A percentile compares a stretch with the other conserved stretches of the same genome.
phyloP scores from a whole-genome alignment of 2,329 filamentous ascomycete genomes.

The Lecanoromycetidae sp. region DNA sequence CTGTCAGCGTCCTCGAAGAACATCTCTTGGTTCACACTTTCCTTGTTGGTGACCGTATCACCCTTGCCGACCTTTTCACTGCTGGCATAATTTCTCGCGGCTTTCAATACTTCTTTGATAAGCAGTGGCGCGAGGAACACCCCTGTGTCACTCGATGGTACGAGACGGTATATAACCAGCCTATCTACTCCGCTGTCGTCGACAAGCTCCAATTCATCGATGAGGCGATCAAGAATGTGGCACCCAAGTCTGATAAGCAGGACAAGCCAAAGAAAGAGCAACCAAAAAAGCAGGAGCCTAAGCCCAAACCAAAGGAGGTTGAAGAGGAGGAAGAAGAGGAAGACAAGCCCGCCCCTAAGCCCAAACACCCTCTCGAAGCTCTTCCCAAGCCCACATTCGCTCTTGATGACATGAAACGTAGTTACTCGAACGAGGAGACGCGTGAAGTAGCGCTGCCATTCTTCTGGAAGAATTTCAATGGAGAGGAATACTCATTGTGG shows the following conservation, averaged over 20 bases:
- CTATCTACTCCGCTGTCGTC: slow-evolving; percentile 72
- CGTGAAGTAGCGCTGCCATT: slow-evolving; percentile 72
- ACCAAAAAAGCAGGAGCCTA: slow-evolving; percentile 45
- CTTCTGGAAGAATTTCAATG: slow-evolving; percentile 96
- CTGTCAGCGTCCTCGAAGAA: slow-evolving; percentile 62
- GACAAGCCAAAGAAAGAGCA: slow-evolving; percentile 56
- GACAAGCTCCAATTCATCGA: slow-evolving; percentile 68
- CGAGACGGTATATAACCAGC: slow-evolving; percentile 84
- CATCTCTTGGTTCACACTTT: slow-evolving; percentile 89
- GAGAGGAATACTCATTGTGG: slow-evolving; percentile 94
- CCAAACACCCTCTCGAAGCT: slow-evolving; percentile 89
- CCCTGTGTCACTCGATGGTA: slow-evolving; percentile 89
- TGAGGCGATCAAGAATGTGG: slow-evolving; percentile 59
- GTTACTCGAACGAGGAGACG: slow-evolving; percentile 94
- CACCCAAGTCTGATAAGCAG: slow-evolving; percentile 65
- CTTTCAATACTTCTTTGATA: slow-evolving; percentile 91
- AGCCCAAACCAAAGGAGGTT: slow-evolving; percentile 41
- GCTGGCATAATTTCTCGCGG: slow-evolving; percentile 68
- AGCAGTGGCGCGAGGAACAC: slow-evolving; percentile 70
- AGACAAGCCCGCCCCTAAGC: slow-evolving; percentile 61
- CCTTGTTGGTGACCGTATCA: slow-evolving; percentile 95
- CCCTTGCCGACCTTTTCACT: slow-evolving; percentile 85
- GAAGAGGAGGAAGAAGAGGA: slow-evolving; percentile 45
- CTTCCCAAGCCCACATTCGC: slow-evolving; percentile 68
- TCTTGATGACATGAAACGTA: slow-evolving; percentile 96